Percentiles rank a stretch among this genome's conserved stretches.
Evolutionary conservation across 495 filamentous ascomycete genomes (phyloP).

Genomic region (Thozetella sp.): DNA sequence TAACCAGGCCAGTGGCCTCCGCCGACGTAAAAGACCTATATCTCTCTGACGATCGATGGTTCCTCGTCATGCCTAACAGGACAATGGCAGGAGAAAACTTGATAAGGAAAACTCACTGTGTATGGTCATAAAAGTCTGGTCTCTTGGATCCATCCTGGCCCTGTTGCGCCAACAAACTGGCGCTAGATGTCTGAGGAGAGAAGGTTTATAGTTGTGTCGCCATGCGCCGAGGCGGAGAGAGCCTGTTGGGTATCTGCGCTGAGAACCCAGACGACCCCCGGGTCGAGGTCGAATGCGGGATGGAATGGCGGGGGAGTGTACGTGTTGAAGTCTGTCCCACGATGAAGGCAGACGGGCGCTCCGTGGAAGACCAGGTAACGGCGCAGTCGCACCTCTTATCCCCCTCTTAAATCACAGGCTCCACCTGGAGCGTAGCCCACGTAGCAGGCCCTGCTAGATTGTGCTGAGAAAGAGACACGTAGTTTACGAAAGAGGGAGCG

Average conservation of each 20-base stretch:
- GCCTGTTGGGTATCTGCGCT: background rate
- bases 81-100: slow-evolving; percentile 7
- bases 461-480: no score
- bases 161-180: slow-evolving; percentile 35
- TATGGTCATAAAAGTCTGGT: slow-evolving; percentile 92
- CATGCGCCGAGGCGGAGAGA: slow-evolving; percentile 20
- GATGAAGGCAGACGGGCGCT: no score
- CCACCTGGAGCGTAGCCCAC: background rate
- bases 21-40: no score
- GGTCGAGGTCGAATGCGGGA: background rate
- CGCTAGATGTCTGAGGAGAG: slow-evolving; percentile 22
- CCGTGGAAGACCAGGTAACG: no score
- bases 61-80: no score
- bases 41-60: no score
- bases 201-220: slow-evolving; percentile 28
- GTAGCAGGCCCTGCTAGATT: background rate
- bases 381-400: no score
- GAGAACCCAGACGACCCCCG: background rate
- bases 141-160: slow-evolving; percentile 59
- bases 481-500: no score
- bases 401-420: no score
- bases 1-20: no score
- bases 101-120: slow-evolving; percentile 64
- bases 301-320: slow-evolving; percentile 9
- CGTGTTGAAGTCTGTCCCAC: no score